Conservation (phyloP, 208 protist species). For the Crithidia thermophila region DNA sequence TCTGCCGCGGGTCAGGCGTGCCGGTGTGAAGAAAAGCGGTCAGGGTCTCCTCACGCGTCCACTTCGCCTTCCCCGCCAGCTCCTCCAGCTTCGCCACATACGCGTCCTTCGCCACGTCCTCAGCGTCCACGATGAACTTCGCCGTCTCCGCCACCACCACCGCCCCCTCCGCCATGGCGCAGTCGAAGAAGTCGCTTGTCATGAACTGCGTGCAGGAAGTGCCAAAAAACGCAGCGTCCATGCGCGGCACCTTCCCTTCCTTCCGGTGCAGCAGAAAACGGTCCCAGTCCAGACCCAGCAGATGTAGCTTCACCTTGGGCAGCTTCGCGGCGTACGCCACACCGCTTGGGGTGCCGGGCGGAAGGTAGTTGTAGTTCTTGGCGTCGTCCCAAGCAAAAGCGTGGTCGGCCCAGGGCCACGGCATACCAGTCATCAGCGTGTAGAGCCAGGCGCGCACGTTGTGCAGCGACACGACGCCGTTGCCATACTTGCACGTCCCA, state of each 20-base stretch:
- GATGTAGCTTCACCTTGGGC: conserved; percentile 71
- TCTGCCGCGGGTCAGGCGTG: conserved; percentile 49
- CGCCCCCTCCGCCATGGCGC: conserved; percentile 49
- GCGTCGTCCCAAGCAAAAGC: conserved; percentile 89
- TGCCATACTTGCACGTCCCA: conserved; percentile 89
- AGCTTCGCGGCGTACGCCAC: conserved; percentile 54
- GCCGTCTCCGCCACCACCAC: conserved; percentile 88
- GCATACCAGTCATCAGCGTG: conserved; percentile 72
- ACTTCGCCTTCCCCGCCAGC: conserved; percentile 51
- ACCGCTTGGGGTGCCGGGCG: conserved; percentile 62
- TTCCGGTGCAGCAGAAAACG: conserved; percentile 60
- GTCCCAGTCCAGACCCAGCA: conserved; percentile 78
- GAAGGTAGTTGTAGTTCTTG: conserved; percentile 84
- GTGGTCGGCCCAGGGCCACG: conserved; percentile 90
- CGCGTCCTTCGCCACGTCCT: conserved; percentile 73
- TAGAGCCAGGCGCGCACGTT: conserved; percentile 92
- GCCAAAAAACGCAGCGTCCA: conserved; percentile 84
- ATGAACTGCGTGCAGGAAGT: conserved; percentile 80
- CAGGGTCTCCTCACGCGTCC: conserved; percentile 37
- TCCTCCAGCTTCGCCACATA: conserved; percentile 70
- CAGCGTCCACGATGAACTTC: conserved; percentile 89
- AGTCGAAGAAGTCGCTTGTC: conserved; percentile 45
- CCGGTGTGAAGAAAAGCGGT: conserved; percentile 55
- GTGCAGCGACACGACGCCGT: conserved; percentile 90
- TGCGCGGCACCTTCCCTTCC: conserved; percentile 34